Percentiles rank a stretch among this genome's conserved stretches.
These are phyloP conservation scores for Brassica juncea DNA, from an alignment of 345 rosid genomes.

Conservation along the genomic window DNA sequence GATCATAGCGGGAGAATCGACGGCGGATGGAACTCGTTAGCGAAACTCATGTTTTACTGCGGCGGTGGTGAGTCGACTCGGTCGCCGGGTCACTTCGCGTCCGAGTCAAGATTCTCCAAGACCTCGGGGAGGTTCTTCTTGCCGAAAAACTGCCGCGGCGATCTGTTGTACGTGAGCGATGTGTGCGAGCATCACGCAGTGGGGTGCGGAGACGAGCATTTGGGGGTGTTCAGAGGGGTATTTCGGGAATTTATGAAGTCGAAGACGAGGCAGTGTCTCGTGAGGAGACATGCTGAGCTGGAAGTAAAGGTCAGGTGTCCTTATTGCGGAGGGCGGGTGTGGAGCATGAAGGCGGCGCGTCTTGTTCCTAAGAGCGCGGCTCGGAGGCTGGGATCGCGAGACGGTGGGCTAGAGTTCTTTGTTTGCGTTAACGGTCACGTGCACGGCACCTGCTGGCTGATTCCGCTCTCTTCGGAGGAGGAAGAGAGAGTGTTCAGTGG, in stretches of 20 bases:
- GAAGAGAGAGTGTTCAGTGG: conserved; percentile 1
- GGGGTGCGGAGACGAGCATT: conserved; percentile 49
- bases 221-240: conserved; percentile 76
- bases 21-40: conserved; percentile 72
- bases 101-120: conserved; percentile 73
- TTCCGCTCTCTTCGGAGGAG: conserved; percentile 69
- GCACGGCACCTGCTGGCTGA: conserved; percentile 70
- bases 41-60: conserved; percentile 81
- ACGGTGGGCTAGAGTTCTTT: conserved; percentile 67
- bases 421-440: conserved; percentile 49
- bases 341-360: conserved; percentile 84
- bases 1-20: conserved; percentile 47
- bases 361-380: conserved; percentile 73
- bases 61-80: conserved; percentile 63
- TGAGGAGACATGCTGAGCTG: conserved; percentile 54
- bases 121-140: conserved; percentile 83
- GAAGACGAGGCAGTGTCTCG: conserved; percentile 59
- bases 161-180: conserved; percentile 70
- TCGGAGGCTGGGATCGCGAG: conserved; percentile 68
- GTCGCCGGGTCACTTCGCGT: conserved; percentile 55
- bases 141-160: conserved; percentile 52
- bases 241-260: conserved; percentile 72
- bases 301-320: conserved; percentile 65
- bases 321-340: conserved; percentile 79
- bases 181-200: conserved; percentile 70